Base-by-base conservation (phyloP, 2,329 filamentous ascomycete species). In the Endothia cerciana region DNA sequence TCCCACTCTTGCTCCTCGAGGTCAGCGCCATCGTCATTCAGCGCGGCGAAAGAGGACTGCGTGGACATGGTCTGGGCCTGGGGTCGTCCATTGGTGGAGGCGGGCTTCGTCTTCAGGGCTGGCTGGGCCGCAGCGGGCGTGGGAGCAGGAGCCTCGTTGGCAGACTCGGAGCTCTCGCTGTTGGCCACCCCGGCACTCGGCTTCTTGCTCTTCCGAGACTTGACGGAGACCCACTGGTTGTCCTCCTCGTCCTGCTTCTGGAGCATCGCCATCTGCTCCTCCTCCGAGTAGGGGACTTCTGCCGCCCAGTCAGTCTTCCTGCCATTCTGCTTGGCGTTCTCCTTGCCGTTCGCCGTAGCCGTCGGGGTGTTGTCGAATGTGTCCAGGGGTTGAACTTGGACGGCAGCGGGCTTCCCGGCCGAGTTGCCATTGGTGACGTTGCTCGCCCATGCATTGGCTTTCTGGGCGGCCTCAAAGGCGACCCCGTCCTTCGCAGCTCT, bases 401-500 rank as follows among this genome's bases (percentile, higher is more conserved):
- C 72, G 38, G 73, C 68, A 61, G 73, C 74, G 68, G 76, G 72
- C 47, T 75, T 74, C 40, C 77, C 70, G 64, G 77, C 78, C 81
- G 81, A 83, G 55, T 77, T 77, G 40, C 80, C 82, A 63, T 79
- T 77, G 69, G 71, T 73, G 51, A 72, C 75, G 63, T 82, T 81
- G 60, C 74, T 76, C 49, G 72, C 74, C 79, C 79, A 82, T 33
- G 76, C 77, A 61, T 80, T 81, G 65, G 76, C 72, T 62, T 78
- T 74, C 63, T 76, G 72, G 1, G 76, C 74, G 8, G 83, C 81
- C 75, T 81, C 79, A 74, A 85, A 89, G 65, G 82, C 77, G 19
- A 86, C 88, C 53, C 94, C 93, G 72, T 95, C 94, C 83, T 92
- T 93, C 64, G 92, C 91, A 55, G 92, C 83, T 71, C 91, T 88